Percentiles rank a stretch among this genome's conserved stretches.
These are phyloP conservation scores for Scenedesmus sp. DNA, from an alignment of 163 green algal species.

Conservation along the genomic window DNA sequence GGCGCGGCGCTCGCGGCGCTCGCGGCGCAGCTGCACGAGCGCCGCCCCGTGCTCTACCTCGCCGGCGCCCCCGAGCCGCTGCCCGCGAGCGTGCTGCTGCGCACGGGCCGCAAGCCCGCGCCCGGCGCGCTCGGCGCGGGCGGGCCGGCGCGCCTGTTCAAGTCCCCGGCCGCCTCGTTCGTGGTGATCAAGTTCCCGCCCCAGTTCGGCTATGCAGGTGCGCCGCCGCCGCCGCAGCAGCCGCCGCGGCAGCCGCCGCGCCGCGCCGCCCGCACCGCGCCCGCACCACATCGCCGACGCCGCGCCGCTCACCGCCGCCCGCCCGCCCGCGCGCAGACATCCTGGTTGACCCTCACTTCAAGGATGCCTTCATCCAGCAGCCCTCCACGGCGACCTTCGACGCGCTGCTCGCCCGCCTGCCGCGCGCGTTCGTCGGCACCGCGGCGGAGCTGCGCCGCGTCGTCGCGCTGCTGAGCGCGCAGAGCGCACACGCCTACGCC, in stretches of 20 bases:
- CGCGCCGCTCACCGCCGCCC: neutral
- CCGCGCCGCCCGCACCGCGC: no score
- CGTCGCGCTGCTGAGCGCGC: conserved; percentile 28
- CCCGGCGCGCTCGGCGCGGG: conserved; percentile 4
- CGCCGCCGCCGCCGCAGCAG: neutral
- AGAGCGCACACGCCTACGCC: conserved; percentile 30
- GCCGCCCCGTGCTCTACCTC: conserved; percentile 26
- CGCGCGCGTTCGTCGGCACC: conserved; percentile 37
- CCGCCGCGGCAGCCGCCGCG: neutral
- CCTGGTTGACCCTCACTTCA: conserved; percentile 42
- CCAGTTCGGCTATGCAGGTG: conserved; percentile 38
- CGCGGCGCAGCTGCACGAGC: neutral
- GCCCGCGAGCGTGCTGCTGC: conserved; percentile 28
- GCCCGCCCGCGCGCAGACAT: conserved; percentile 29
- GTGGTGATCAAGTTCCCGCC: conserved; percentile 43
- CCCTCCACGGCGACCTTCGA: conserved; percentile 15
- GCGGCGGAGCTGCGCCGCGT: conserved; percentile 12
- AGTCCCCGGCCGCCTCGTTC: conserved; percentile 16
- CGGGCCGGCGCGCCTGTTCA: conserved; percentile 15
- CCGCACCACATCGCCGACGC: no score
- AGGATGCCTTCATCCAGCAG: conserved; percentile 37
- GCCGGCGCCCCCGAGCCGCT: neutral
- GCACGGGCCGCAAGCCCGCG: conserved; percentile 28
- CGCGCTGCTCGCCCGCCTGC: conserved; percentile 13
- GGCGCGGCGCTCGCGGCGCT: neutral